These are phyloP conservation scores for Coleophoma eucalyptorum DNA, from an alignment of 2,329 filamentous ascomycete species.

Conservation along the genomic window DNA sequence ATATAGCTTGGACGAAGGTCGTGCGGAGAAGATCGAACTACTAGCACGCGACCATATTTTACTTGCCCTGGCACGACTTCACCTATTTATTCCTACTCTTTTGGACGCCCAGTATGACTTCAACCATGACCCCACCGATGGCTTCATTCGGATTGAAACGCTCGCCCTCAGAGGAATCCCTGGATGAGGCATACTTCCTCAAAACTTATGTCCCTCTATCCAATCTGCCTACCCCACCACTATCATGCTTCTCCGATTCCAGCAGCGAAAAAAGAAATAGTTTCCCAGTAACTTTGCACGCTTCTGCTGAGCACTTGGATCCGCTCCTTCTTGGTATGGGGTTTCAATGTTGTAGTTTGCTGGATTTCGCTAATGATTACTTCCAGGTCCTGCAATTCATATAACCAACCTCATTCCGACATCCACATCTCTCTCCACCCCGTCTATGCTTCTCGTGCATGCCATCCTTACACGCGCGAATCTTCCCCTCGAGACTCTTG, in stretches of 20 bases:
- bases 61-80: too few species aligned
- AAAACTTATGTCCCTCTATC: slow-evolving; percentile 63
- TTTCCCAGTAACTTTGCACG: slow-evolving; percentile 11
- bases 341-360: too few species aligned
- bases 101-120: slow-evolving; percentile 4
- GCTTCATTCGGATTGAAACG: slow-evolving; percentile 14
- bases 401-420: slow-evolving; percentile 64
- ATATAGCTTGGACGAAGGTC: too few species aligned
- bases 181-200: slow-evolving; percentile 47
- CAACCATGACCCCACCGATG: slow-evolving; percentile 17
- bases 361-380: neutral
- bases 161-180: slow-evolving; percentile 22
- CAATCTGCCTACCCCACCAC: slow-evolving; percentile 64
- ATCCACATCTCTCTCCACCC: slow-evolving; percentile 53
- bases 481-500: slow-evolving; percentile 57
- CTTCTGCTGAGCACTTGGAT: slow-evolving; percentile 21
- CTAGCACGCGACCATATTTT: too few species aligned
- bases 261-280: slow-evolving; percentile 12
- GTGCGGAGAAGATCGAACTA: too few species aligned
- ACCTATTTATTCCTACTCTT: too few species aligned
- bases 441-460: slow-evolving; percentile 57
- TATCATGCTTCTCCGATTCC: slow-evolving; percentile 33
- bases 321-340: slow-evolving; percentile 22
- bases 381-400: slow-evolving; percentile 59
- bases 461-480: slow-evolving; percentile 54